phyloP scores from a whole-genome alignment of 139 green algal species.

The Asterochloris erici region DNA sequence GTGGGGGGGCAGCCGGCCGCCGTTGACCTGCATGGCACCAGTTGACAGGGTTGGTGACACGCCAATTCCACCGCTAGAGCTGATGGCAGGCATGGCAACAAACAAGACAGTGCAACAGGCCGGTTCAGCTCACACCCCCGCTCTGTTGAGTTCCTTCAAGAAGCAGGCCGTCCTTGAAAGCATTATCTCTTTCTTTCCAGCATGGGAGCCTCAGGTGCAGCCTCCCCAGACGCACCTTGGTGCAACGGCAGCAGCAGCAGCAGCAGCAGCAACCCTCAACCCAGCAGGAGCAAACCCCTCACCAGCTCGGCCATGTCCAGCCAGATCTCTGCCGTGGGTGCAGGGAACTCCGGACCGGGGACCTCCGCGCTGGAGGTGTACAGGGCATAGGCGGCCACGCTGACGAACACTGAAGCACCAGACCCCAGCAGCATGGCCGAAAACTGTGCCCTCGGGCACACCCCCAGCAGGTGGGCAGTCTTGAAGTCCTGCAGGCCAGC shows the following conservation, averaged over 20 bases:
- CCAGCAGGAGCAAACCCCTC: not conserved
- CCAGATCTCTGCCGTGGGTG: conserved; percentile 51
- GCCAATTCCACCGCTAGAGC: no score
- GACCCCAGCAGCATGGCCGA: conserved; percentile 48
- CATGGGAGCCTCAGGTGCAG: not conserved
- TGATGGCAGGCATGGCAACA: no score
- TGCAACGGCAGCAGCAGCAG: not conserved
- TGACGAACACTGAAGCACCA: conserved; percentile 31
- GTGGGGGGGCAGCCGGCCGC: conserved; percentile 21
- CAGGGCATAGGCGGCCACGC: conserved; percentile 41
- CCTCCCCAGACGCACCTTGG: no score
- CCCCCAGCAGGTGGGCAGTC: conserved; percentile 49
- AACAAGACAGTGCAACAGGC: not conserved
- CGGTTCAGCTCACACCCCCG: not conserved
- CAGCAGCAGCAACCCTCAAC: no score
- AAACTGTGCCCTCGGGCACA: conserved; percentile 48
- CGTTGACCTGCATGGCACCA: conserved; percentile 29
- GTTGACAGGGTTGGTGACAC: no score
- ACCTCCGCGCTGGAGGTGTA: conserved; percentile 43
- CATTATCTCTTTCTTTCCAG: no score
- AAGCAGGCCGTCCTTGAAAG: not conserved
- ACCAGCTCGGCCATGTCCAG: conserved; percentile 60
- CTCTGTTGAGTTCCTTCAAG: not conserved
- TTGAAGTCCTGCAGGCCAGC: conserved; percentile 50
- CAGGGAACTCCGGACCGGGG: conserved; percentile 34